phyloP scores from a whole-genome alignment of 176 grass and related monocot species.

The bread wheat (Triticum aestivum) region DNA sequence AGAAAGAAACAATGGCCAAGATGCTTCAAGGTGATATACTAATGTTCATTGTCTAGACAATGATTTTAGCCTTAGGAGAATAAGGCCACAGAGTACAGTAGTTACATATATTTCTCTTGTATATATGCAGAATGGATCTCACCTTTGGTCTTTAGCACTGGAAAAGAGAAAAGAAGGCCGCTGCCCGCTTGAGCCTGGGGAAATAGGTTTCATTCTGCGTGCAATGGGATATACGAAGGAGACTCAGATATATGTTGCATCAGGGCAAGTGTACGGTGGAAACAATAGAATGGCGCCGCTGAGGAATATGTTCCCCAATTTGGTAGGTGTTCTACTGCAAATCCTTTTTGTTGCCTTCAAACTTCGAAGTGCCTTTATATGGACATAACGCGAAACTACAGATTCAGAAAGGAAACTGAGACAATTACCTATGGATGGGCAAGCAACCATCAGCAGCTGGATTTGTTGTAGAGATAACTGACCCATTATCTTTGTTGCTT shows the following conservation, averaged over 20 bases:
- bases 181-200: constrained; percentile 92
- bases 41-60: not conserved
- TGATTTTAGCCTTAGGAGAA: not conserved
- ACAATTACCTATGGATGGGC: not conserved
- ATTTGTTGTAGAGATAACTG: not conserved
- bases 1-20: constrained; percentile 94
- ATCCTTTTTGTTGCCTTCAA: not conserved
- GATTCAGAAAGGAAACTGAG: not conserved
- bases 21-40: constrained; percentile 82
- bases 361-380: not conserved
- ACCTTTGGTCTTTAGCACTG: constrained; percentile 79
- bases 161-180: constrained; percentile 97
- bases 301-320: constrained; percentile 95
- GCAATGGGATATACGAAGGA: constrained; percentile 94
- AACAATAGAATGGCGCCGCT: constrained; percentile 82
- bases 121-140: constrained; percentile 82
- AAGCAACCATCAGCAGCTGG: not conserved
- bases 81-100: not conserved
- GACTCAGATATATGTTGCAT: constrained; percentile 98
- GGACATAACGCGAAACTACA: not conserved
- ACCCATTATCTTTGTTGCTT: not conserved
- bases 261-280: constrained; percentile 93
- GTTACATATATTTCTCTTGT: constrained; percentile 18
- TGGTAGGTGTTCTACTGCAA: constrained; percentile 45
- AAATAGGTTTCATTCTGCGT: constrained; percentile 84